Base-by-base conservation (phyloP, 176 grass and related monocot species). In the Oryza nivara region DNA sequence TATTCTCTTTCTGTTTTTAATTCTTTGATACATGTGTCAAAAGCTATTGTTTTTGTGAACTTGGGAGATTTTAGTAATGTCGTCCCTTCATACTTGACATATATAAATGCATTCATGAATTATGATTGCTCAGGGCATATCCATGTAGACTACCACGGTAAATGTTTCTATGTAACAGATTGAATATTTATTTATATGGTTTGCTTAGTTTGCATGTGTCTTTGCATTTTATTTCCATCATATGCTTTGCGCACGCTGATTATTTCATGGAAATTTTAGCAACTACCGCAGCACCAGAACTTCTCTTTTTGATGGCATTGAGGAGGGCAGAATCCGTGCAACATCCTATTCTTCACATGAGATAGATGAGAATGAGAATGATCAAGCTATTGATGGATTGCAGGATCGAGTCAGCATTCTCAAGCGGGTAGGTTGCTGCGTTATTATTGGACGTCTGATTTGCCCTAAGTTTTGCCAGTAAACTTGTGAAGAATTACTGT, bases 371-470 rank as follows among this genome's bases (percentile, higher is more conserved):
- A 89, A 92, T 72, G 91, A 91, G 34, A 98, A 98, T 79, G 91
- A 96, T 83, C 83, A 67, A 85, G 93, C 88, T 83, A 64, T 98
- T 61, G 91, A 93, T 87, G 96, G 96, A 80, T 82, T 98, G 65
- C 91, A 98, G 85, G 96, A 98, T 89, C 89, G 96, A 90, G 93
- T 95, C 83, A 98, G 78, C 83, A 92, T 94, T 90, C 88, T 98
- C 28, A 98, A 98, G 78, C 91, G 93, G 89, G 96, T 98, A 92
- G 75, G 92, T 82, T 63, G 46, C 36, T 14, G 64, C 20, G 72
- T 87, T 32, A 64, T 25, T 20, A 81, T 35, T 19, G 16, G 75
- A 26, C 22, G 45, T 76, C 22, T 77, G 26, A 68, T 30, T 20
- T 74, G 25, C 20, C 66, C 20, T 28, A 3, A 36, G 0, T 65